phyloP scores from a whole-genome alignment of 495 filamentous ascomycete species.

The Physcia stellaris region DNA sequence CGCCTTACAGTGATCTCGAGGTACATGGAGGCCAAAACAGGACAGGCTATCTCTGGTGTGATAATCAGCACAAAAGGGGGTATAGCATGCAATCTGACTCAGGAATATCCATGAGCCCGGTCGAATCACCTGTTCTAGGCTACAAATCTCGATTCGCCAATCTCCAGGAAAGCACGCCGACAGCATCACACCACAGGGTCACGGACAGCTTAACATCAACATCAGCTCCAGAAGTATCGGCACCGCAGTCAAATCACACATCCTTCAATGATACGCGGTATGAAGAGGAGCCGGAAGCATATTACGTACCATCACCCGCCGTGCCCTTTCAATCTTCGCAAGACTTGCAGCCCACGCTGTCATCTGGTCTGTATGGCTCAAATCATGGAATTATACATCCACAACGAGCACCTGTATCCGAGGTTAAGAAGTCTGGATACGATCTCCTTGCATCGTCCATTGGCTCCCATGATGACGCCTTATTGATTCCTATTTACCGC shows the following conservation, averaged over 20 bases:
- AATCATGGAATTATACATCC: no score
- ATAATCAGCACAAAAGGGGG: no score
- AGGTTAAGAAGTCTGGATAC: slow-evolving; percentile 42
- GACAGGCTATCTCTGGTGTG: no score
- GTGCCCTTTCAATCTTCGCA: no score
- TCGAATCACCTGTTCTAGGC: slow-evolving; percentile 11
- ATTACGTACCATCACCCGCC: slow-evolving; percentile 4
- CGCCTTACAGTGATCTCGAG: slow-evolving; percentile 16
- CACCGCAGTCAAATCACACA: slow-evolving; percentile 9
- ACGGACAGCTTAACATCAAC: no score
- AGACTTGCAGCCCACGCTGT: no score
- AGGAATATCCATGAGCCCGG: slow-evolving; percentile 15
- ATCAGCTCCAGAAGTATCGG: no score
- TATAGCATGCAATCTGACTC: slow-evolving; percentile 16
- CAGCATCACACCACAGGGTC: no score
- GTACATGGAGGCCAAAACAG: slow-evolving; percentile 11
- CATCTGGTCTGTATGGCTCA: no score
- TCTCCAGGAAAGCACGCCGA: no score
- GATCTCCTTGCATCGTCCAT: slow-evolving; percentile 51
- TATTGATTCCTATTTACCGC: slow-evolving; percentile 61
- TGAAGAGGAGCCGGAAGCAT: slow-evolving; percentile 11
- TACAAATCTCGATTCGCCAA: slow-evolving; percentile 15
- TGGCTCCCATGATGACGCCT: slow-evolving; percentile 26
- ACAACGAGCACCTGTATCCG: slow-evolving; percentile 16
- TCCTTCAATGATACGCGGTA: slow-evolving; percentile 4